phyloP scores from a whole-genome alignment of 257 asterid genomes.

The Solanum medicagineum region DNA sequence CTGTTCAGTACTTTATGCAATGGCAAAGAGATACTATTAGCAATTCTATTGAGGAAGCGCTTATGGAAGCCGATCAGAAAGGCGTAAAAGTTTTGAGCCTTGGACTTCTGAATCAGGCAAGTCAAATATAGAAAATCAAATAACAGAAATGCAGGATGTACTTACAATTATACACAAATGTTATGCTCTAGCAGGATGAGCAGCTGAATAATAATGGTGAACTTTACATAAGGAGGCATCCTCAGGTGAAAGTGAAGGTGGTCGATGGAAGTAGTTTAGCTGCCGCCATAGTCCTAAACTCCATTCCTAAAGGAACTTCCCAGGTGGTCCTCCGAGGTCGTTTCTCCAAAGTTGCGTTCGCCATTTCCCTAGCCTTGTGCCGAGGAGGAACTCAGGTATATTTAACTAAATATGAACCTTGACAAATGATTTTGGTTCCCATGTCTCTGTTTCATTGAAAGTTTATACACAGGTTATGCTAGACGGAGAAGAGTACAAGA shows the following conservation, averaged over 20 bases:
- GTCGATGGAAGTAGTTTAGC: conserved; percentile 36
- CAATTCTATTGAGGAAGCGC: conserved; percentile 1
- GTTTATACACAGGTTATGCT: conserved; percentile 29
- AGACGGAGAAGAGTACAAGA: conserved; percentile 47
- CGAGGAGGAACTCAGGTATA: conserved; percentile 18
- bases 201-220: conserved; percentile 17
- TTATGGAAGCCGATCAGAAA: conserved; percentile 17
- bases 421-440: neutral
- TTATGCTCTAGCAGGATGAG: conserved; percentile 5
- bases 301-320: conserved; percentile 23
- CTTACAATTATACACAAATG: neutral
- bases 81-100: conserved; percentile 20
- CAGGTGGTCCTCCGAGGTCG: conserved; percentile 10
- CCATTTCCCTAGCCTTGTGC: conserved; percentile 9
- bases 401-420: neutral
- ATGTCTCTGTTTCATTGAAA: neutral
- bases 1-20: conserved; percentile 7
- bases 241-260: conserved; percentile 13
- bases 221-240: conserved; percentile 14
- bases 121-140: neutral
- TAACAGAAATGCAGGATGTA: neutral
- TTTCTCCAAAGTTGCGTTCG: conserved; percentile 14
- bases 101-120: conserved; percentile 22
- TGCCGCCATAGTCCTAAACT: conserved; percentile 18
- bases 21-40: conserved; percentile 16